Base-by-base conservation (phyloP, 1,284 basidiomycete species). In the Xerocomus minutiporus region DNA sequence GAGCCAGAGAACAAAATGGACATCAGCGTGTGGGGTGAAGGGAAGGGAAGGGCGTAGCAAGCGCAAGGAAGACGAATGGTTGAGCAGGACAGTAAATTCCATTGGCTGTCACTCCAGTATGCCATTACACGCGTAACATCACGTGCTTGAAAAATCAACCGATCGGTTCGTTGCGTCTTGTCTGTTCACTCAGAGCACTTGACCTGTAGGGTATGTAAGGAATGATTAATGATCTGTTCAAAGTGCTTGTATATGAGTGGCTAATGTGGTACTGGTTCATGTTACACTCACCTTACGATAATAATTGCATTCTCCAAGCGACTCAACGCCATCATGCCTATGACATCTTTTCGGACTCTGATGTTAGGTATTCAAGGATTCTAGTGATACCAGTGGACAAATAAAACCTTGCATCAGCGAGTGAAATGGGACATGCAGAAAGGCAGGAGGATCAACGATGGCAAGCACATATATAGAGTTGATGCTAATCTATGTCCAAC, bases 401-500 rank as follows among this genome's bases (percentile, higher is more conserved):
- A 53, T 29, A 29, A 11, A 28, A 26, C 17, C 12, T 51, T 38
- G 51, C 29, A 28, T 43, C 1, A 20, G 39, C 50, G 47, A 51
- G 46, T 38, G 51, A 52, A 45, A 35, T 7, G 36, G 17, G 31
- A 55, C 13, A 38, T 28, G 46, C 28, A 43, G 25, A 35, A 43
- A 39, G 39, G 29, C 40, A 46, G 46, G 44, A 38, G 26, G 40
- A 51, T 59, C 48, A 51, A 56, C 52, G 46, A 55, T 23, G 38
- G 38, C 8, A 51, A 53, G 39, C 32, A 29, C 56, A 52, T 62
- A 42, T 62, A 68, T 51, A 66, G 39, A 48, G 49, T 9, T 51
- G 56, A 53, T 49, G 49, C 53, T 68, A 69, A 52, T 70, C 60
- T 68, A 68, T 53, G 52, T 50, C 48, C 53, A 42, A 53, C 44